A percentile compares a stretch with the other conserved stretches of the same genome.
These are phyloP conservation scores for Agaricus sinodeliciosus DNA, from an alignment of 768 basidiomycete species.

Conservation along the genomic window DNA sequence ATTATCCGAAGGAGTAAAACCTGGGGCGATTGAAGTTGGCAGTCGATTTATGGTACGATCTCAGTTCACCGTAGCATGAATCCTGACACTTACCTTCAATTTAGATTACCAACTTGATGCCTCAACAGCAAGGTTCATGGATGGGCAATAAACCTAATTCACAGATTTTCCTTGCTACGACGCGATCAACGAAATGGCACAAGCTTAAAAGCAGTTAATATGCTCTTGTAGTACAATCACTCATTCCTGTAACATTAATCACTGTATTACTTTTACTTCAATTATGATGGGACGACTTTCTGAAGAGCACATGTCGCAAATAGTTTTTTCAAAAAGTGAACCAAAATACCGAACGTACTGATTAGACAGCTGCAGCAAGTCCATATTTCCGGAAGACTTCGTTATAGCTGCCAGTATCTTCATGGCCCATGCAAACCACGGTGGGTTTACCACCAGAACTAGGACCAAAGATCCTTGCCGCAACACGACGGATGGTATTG, in stretches of 20 bases:
- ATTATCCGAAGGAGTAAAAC: slow-evolving; percentile 40
- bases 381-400: slow-evolving; percentile 66
- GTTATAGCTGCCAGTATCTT: slow-evolving; percentile 66
- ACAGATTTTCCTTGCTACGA: slow-evolving; percentile 66
- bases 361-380: slow-evolving; percentile 28
- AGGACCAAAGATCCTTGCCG: slow-evolving; percentile 66
- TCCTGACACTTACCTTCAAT: neutral
- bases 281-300: no score
- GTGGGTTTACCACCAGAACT: slow-evolving; percentile 62
- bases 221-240: no score
- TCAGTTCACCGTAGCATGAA: neutral
- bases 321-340: slow-evolving; percentile 1
- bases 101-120: slow-evolving; percentile 62
- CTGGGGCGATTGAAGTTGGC: slow-evolving; percentile 51
- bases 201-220: slow-evolving; percentile 18
- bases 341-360: slow-evolving; percentile 1
- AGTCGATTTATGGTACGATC: slow-evolving; percentile 59
- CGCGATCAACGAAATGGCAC: slow-evolving; percentile 61
- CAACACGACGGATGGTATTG: slow-evolving; percentile 69
- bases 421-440: slow-evolving; percentile 76
- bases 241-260: neutral
- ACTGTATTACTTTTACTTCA: neutral
- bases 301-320: neutral
- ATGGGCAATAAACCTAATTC: slow-evolving; percentile 52
- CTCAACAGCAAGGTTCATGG: slow-evolving; percentile 66